A percentile compares a stretch with the other conserved stretches of the same genome.
Conservation (phyloP, 2,329 filamentous ascomycete species). For the Neonectria coccinea region DNA sequence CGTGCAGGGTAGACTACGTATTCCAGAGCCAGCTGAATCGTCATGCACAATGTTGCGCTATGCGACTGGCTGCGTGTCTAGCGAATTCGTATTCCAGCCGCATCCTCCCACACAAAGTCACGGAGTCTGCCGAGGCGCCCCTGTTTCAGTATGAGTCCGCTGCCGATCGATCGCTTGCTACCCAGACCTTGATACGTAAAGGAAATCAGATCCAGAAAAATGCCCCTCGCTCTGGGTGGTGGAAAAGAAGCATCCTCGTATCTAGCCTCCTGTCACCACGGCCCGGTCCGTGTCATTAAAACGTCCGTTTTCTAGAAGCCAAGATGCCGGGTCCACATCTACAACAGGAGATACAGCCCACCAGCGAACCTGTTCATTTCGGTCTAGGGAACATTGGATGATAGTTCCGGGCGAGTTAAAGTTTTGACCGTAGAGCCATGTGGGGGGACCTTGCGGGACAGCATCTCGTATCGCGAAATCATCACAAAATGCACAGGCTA, state of each 20-base stretch:
- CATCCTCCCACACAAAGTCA: background rate
- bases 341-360: background rate
- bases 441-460: background rate
- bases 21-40: background rate
- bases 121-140: background rate
- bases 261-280: slow-evolving; percentile 1
- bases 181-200: background rate
- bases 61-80: background rate
- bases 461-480: slow-evolving; percentile 10
- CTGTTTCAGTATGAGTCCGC: background rate
- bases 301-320: background rate
- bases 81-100: background rate
- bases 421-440: background rate
- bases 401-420: background rate
- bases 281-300: background rate
- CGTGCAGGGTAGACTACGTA: background rate
- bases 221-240: background rate
- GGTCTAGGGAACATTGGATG: background rate
- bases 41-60: background rate
- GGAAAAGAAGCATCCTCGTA: background rate
- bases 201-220: background rate
- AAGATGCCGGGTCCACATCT: background rate
- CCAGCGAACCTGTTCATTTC: background rate
- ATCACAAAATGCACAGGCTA: background rate
- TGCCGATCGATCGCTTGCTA: background rate